Evolutionary conservation across 2,329 filamentous ascomycete species (phyloP).

Genomic region (Neopestalotiopsis rosae): DNA sequence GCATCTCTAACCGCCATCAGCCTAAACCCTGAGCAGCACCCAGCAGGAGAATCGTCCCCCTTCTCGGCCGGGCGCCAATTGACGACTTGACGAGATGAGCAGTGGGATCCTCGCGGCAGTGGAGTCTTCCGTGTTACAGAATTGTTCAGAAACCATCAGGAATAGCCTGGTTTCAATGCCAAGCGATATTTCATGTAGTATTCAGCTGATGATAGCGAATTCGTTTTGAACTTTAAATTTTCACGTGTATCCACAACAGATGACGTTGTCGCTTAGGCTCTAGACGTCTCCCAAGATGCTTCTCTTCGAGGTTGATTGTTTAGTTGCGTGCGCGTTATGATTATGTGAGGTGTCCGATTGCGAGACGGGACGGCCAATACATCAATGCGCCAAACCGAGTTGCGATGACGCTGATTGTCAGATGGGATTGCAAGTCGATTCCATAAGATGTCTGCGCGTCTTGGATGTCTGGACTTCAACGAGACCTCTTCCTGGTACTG

Average conservation of each 20-base stretch:
- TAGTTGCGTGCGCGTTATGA: background rate
- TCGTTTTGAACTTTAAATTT: background rate
- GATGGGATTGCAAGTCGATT: background rate
- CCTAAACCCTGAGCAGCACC: background rate
- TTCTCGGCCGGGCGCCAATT: background rate
- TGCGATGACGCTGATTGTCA: background rate
- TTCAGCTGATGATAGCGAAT: background rate
- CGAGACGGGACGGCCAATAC: background rate
- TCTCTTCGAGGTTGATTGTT: background rate
- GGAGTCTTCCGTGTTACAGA: conserved; percentile 29
- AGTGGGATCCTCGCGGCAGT: conserved; percentile 22
- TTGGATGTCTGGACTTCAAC: background rate
- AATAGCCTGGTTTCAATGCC: conserved; percentile 15
- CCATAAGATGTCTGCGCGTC: background rate
- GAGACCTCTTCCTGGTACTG: background rate
- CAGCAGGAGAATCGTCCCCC: background rate
- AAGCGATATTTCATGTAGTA: conserved; percentile 1
- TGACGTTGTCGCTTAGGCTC: conserved; percentile 3
- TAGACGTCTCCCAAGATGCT: background rate
- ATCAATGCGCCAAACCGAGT: background rate
- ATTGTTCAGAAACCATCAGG: conserved; percentile 22
- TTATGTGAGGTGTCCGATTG: background rate
- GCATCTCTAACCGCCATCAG: conserved; percentile 30
- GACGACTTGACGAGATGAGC: conserved; percentile 11
- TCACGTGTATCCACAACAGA: conserved; percentile 3